Conservation (phyloP, 2,329 filamentous ascomycete species). For the Colletotrichum lini region DNA sequence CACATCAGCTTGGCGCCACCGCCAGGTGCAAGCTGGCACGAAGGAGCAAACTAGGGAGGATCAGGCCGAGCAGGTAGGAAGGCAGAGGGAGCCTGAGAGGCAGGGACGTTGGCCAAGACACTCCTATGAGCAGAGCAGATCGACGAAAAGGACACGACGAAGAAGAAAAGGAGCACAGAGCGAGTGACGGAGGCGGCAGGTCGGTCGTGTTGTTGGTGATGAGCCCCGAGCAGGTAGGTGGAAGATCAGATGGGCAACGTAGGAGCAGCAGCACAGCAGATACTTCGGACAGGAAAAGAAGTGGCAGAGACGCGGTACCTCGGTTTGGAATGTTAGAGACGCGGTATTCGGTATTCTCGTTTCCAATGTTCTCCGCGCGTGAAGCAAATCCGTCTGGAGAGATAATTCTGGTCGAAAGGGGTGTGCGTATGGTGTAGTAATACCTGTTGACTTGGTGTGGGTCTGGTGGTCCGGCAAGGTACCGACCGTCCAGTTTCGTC, state of each 20-base stretch:
- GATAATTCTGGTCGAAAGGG: conserved; percentile 5
- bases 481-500: conserved; percentile 22
- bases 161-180: conserved; percentile 6
- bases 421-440: too few relatives aligned
- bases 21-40: conserved; percentile 34
- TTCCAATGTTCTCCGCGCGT: conserved; percentile 16
- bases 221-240: not conserved
- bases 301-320: not conserved
- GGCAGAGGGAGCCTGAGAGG: conserved; percentile 1
- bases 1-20: conserved; percentile 35
- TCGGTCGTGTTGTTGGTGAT: not conserved
- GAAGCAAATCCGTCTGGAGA: conserved; percentile 13
- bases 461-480: conserved; percentile 2
- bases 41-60: conserved; percentile 32
- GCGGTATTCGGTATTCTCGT: conserved; percentile 2
- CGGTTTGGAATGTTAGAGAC: not conserved
- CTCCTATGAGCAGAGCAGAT: not conserved
- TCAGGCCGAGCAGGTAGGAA: conserved; percentile 15
- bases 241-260: not conserved
- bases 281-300: not conserved
- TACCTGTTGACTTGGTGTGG: conserved; percentile 17
- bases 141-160: conserved; percentile 5
- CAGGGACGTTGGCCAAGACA: not conserved
- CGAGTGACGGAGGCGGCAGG: not conserved
- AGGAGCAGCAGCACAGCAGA: not conserved